Evolutionary conservation across 176 grass and related monocot genomes (phyloP), one percentile per base, ranked within the genome.

Genomic region (Rhynchospora tenuis): DNA sequence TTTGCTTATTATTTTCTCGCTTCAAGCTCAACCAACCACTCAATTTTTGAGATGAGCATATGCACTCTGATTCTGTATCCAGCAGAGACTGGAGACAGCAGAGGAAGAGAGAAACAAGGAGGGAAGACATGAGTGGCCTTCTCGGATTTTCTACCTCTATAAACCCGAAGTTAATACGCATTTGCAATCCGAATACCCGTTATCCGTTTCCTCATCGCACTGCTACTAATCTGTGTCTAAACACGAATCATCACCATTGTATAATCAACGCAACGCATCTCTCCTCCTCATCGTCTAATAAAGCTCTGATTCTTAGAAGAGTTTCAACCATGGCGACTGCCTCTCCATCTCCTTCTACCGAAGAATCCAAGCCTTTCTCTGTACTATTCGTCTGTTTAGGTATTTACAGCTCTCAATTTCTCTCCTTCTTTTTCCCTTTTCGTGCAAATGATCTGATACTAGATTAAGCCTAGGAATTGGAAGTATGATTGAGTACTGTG

Each of bases 351-450:
- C 11, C 80, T 29, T 31, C 80, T 24, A 81, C 31, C 31, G 55
- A 81, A 5, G 60, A 82, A 82, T 67, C 68, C 10, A 95, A 86
- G 65, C 95, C 92, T 76, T 93, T 94, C 82, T 85, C 90, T 24
- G 91, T 98, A 80, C 90, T 98, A 56, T 98, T 98, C 89, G 95
- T 98, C 24, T 98, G 95, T 85, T 89, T 98, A 64, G 95, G 95
- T 98, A 71, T 13, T 27, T 59, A 23, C n/a, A 51, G 24, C 20
- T 84, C 26, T 58, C 24, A 22, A 20, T 43, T 54, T 47, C 43
- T 9, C 26, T 31, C 3, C 1, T 62, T 51, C 55, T 7, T 13
- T 16, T 8, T 19, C 38, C 72, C 11, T 67, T 74, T 62, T 65
- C 6, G 17, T 8, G 46, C 12, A 7, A 5, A 52, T 27, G 6